phyloP scores from a whole-genome alignment of 2,329 filamentous ascomycete species.

The Aspergillus sp. region DNA sequence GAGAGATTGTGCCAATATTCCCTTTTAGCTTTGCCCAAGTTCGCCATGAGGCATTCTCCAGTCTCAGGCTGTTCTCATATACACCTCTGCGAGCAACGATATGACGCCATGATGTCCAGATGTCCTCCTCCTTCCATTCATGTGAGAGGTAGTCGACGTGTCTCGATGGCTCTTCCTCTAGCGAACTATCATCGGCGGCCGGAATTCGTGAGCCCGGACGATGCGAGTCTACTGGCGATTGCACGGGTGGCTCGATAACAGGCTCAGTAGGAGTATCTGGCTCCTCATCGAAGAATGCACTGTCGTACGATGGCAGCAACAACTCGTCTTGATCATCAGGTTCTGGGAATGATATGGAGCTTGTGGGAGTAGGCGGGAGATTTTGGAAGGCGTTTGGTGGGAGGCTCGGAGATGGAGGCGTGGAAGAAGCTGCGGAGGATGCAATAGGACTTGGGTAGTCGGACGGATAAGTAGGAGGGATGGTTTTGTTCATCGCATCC shows the following conservation, averaged over 20 bases:
- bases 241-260: conserved; percentile 27
- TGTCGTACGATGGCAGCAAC: conserved; percentile 50
- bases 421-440: conserved; percentile 42
- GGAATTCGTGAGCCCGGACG: conserved; percentile 64
- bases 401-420: conserved; percentile 43
- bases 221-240: conserved; percentile 50
- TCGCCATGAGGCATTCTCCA: conserved; percentile 97
- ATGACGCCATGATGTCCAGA: conserved; percentile 96
- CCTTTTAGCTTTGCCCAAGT: conserved; percentile 95
- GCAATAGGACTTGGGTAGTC: conserved; percentile 32
- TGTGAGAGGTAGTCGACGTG: conserved; percentile 97
- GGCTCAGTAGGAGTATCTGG: conserved; percentile 27
- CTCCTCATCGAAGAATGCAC: conserved; percentile 55
- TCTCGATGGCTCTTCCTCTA: conserved; percentile 74
- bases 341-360: conserved; percentile 42
- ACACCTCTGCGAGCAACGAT: conserved; percentile 78
- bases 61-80: conserved; percentile 77
- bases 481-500: conserved; percentile 29
- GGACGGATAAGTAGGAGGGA: conserved; percentile 32
- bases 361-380: conserved; percentile 42
- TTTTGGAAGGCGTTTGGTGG: conserved; percentile 34
- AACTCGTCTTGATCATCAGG: conserved; percentile 38
- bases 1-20: conserved; percentile 81
- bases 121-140: conserved; percentile 92
- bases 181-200: conserved; percentile 78